Conservation (phyloP, 768 basidiomycete species). For the Strobilomyces confusus region DNA sequence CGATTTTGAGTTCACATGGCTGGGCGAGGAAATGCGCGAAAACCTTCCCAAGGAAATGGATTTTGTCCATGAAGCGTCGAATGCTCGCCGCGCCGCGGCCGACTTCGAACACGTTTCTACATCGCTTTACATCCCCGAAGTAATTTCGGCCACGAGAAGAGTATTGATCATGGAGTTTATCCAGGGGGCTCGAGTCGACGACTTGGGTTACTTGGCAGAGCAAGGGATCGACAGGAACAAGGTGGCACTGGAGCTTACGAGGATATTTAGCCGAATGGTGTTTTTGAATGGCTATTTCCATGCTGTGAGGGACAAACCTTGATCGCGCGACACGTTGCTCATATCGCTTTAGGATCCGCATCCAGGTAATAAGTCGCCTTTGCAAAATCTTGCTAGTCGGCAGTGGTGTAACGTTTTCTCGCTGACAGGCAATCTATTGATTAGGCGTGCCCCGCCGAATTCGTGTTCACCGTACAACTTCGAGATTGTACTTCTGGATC, state of each 20-base stretch:
- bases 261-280: conserved; percentile 94
- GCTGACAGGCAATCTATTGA: conserved; percentile 76
- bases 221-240: conserved; percentile 89
- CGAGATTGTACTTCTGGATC: conserved; percentile 92
- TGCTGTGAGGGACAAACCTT: conserved; percentile 48
- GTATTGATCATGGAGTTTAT: conserved; percentile 96
- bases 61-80: conserved; percentile 85
- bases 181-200: conserved; percentile 83
- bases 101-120: conserved; percentile 72
- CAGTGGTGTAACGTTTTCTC: not conserved
- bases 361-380: conserved; percentile 53
- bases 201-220: conserved; percentile 75
- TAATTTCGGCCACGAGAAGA: conserved; percentile 76
- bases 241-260: conserved; percentile 83
- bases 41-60: conserved; percentile 94
- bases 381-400: not conserved
- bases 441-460: conserved; percentile 60
- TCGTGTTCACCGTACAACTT: conserved; percentile 90
- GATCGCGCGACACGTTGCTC: conserved; percentile 5
- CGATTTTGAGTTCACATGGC: conserved; percentile 93
- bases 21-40: conserved; percentile 90
- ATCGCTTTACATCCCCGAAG: conserved; percentile 84
- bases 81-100: conserved; percentile 63
- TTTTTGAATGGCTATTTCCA: conserved; percentile 92
- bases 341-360: conserved; percentile 69